phyloP scores from a whole-genome alignment of 164 flowering plant species.

The Chimonanthus praecox region DNA sequence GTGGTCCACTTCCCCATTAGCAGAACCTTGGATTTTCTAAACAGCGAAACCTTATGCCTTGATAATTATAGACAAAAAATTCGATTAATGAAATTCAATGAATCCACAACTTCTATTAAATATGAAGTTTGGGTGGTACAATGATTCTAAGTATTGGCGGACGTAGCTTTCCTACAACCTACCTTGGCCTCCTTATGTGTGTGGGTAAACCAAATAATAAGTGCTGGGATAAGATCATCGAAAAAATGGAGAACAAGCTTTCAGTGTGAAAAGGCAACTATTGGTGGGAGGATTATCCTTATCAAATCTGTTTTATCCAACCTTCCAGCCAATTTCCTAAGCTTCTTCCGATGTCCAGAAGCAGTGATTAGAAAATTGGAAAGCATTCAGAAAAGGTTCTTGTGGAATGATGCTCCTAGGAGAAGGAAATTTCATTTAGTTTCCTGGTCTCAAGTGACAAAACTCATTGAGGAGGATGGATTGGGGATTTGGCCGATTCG shows the following conservation, averaged over 20 bases:
- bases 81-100: no score
- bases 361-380: no score
- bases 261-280: background rate
- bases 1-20: no score
- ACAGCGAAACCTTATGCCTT: no score
- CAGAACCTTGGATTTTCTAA: no score
- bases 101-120: no score
- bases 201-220: background rate
- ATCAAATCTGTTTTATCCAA: background rate
- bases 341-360: background rate
- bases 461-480: background rate
- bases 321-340: background rate
- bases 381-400: background rate
- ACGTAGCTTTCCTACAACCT: background rate
- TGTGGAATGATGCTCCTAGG: background rate
- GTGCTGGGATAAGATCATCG: background rate
- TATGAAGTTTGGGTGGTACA: no score
- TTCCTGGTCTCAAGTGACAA: background rate
- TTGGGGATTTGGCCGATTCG: background rate
- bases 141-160: no score
- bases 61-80: no score
- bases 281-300: background rate
- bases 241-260: background rate
- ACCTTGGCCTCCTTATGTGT: background rate
- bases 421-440: background rate